Evolutionary conservation across 1,284 basidiomycete species (phyloP).

Genomic region (Irpex rosettiformis): DNA sequence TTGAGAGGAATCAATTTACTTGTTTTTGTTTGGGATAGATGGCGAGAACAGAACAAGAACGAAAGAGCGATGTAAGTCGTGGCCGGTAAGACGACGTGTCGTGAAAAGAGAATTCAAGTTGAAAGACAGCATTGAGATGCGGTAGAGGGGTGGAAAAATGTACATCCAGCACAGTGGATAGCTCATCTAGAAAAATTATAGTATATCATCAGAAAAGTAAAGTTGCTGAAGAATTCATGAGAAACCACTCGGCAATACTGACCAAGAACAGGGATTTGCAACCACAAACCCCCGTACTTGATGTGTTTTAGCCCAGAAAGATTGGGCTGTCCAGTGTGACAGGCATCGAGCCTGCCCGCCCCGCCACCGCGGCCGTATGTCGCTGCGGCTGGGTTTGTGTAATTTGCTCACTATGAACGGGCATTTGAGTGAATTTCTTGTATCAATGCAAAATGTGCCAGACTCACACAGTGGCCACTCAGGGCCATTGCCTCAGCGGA

Average conservation of each 20-base stretch:
- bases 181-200: neutral
- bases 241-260: neutral
- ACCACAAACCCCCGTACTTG: neutral
- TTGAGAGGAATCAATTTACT: too few relatives aligned
- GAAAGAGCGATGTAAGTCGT: too few relatives aligned
- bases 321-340: neutral
- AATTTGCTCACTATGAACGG: neutral
- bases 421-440: too few relatives aligned
- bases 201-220: too few relatives aligned
- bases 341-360: neutral
- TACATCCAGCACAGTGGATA: neutral
- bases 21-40: too few relatives aligned
- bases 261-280: neutral
- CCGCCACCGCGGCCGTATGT: neutral
- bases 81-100: too few relatives aligned
- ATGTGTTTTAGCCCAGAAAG: neutral
- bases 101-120: too few relatives aligned
- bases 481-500: constrained; percentile 21
- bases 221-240: too few relatives aligned
- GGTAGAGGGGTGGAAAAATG: neutral
- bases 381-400: neutral
- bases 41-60: too few relatives aligned
- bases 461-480: constrained; percentile 25
- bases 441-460: too few relatives aligned
- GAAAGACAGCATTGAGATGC: neutral